phyloP scores from a whole-genome alignment of 2,329 filamentous ascomycete genomes.

The Cercospora zeina region DNA sequence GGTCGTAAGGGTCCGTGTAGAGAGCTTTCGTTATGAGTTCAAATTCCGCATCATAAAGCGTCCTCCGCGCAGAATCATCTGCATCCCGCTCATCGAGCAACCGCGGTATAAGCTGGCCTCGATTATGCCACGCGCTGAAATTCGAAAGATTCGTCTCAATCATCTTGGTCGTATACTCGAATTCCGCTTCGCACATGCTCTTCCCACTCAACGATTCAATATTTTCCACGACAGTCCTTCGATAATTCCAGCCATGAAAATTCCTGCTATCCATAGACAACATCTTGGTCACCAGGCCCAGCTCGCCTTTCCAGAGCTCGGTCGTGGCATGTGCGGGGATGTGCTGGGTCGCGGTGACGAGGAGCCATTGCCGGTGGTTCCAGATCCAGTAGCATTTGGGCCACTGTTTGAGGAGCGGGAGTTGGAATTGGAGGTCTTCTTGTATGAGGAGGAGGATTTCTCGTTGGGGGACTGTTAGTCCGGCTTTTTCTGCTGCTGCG shows the following conservation, averaged over 20 bases:
- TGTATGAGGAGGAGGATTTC: slow-evolving; percentile 59
- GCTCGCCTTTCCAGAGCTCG: slow-evolving; percentile 78
- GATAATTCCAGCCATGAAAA: slow-evolving; percentile 95
- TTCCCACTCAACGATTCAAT: slow-evolving; percentile 60
- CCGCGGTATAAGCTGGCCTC: slow-evolving; percentile 77
- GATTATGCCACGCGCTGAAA: slow-evolving; percentile 95
- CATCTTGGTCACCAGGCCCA: slow-evolving; percentile 84
- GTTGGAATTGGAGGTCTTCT: slow-evolving; percentile 75
- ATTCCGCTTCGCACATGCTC: slow-evolving; percentile 72
- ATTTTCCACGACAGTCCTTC: slow-evolving; percentile 72
- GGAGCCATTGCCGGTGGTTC: slow-evolving; percentile 88
- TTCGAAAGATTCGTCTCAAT: slow-evolving; percentile 83
- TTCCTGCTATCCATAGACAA: slow-evolving; percentile 81
- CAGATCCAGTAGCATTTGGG: slow-evolving; percentile 99
- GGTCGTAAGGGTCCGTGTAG: slow-evolving; percentile 88
- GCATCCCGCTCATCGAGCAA: slow-evolving; percentile 71
- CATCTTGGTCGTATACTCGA: slow-evolving; percentile 88
- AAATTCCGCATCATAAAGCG: slow-evolving; percentile 76
- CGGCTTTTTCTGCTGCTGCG: slow-evolving; percentile 32
- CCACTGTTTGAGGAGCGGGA: slow-evolving; percentile 78
- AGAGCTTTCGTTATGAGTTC: slow-evolving; percentile 73
- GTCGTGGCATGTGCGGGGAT: slow-evolving; percentile 60
- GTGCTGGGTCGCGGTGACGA: slow-evolving; percentile 68
- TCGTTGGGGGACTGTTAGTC: slow-evolving; percentile 39
- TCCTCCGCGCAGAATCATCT: slow-evolving; percentile 60